These are phyloP conservation scores for Gymnopilus dilepis DNA, from an alignment of 768 basidiomycete genomes.

Conservation along the genomic window DNA sequence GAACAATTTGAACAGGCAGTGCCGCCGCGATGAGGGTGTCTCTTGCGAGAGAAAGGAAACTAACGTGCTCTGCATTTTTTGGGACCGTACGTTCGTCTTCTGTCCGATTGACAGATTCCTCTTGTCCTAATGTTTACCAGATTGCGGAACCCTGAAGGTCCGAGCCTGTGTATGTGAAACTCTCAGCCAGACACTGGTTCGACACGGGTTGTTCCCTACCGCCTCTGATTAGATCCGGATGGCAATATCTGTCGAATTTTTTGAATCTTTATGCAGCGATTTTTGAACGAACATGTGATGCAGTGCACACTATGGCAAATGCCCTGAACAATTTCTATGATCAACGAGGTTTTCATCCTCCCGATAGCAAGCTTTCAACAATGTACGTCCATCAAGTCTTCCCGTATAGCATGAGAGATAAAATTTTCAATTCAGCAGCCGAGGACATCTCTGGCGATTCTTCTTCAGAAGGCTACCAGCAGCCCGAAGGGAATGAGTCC, in stretches of 20 bases:
- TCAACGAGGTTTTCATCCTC: slow-evolving; percentile 27
- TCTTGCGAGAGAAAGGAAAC: slow-evolving; percentile 3
- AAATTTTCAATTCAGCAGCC: background rate
- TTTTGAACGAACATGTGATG: slow-evolving; percentile 43
- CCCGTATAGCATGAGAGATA: too few relatives aligned
- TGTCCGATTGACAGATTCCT: too few relatives aligned
- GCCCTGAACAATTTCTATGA: slow-evolving; percentile 36
- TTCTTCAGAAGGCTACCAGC: background rate
- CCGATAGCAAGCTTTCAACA: slow-evolving; percentile 9
- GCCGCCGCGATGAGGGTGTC: background rate
- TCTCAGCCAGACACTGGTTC: slow-evolving; percentile 30
- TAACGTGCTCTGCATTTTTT: slow-evolving; percentile 14
- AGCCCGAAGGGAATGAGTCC: background rate
- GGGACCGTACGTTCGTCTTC: slow-evolving; percentile 9
- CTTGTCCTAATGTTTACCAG: too few relatives aligned
- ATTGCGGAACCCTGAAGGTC: slow-evolving; percentile 13
- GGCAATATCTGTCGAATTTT: slow-evolving; percentile 35
- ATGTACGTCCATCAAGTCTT: background rate
- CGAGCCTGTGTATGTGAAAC: slow-evolving; percentile 28
- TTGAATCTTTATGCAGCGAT: slow-evolving; percentile 38
- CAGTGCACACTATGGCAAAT: slow-evolving; percentile 32
- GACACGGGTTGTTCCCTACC: slow-evolving; percentile 39
- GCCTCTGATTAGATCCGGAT: slow-evolving; percentile 29
- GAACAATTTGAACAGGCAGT: background rate
- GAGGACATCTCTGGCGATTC: background rate